Percentiles rank a stretch among this genome's conserved stretches.
These are phyloP conservation scores for Coelastrella sp. DNA, from an alignment of 139 green algal genomes.

Conservation along the genomic window DNA sequence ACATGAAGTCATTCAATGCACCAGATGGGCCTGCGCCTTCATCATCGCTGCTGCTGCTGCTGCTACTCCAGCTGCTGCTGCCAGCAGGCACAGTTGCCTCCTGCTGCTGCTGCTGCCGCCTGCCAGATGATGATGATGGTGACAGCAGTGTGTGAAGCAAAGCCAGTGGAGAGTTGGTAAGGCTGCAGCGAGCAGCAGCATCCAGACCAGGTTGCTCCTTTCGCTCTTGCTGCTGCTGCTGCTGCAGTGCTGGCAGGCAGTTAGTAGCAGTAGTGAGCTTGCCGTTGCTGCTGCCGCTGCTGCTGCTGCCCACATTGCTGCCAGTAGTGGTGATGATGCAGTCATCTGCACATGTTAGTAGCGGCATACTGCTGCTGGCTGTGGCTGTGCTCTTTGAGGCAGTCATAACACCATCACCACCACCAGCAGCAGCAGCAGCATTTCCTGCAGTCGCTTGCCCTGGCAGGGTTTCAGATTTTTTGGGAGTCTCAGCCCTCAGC, in stretches of 20 bases:
- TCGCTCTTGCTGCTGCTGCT: too few species aligned
- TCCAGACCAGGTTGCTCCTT: too few species aligned
- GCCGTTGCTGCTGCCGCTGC: neutral
- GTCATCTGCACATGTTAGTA: neutral
- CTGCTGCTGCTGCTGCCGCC: neutral
- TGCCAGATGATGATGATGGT: too few species aligned
- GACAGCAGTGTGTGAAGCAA: too few species aligned
- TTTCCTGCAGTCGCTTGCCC: neutral
- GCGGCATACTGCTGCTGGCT: neutral
- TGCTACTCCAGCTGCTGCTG: neutral
- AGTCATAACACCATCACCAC: neutral
- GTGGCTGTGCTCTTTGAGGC: too few species aligned
- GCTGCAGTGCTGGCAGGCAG: too few species aligned
- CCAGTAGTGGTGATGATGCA: neutral
- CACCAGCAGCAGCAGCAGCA: slow-evolving; percentile 6
- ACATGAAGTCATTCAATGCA: too few species aligned
- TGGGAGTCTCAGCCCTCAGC: neutral
- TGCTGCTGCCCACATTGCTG: neutral
- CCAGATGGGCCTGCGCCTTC: neutral
- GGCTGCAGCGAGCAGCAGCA: too few species aligned
- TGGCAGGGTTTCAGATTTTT: neutral
- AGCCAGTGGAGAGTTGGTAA: too few species aligned
- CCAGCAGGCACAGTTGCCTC: neutral
- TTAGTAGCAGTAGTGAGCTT: neutral
- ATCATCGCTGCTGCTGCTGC: neutral